Evolutionary conservation across 768 basidiomycete species (phyloP), one percentile per base, ranked within the genome.

Genomic region (Goffeauzyma gilvescens): DNA sequence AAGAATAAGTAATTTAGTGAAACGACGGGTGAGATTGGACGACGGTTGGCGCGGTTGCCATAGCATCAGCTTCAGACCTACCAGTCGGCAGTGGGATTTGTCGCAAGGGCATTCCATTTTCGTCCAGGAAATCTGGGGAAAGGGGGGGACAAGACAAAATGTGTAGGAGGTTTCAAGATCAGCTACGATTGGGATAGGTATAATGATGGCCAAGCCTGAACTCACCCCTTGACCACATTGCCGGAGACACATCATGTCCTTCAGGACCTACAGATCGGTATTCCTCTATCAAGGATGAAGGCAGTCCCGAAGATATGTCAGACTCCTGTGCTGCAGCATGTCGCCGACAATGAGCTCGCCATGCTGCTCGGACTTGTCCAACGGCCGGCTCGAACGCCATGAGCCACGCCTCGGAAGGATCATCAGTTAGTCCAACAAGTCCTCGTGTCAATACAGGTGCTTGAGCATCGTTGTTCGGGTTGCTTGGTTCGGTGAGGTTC

Each of bases 361-460:
- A 47, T 2, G 33, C 39, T 2, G 33, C 41, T 2, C 35, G 20
- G 15, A 47, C 42, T 30, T 47, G 46, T 13, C 32, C 28, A 10
- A 47, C 30, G 10, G 46, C 46, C 15, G 46, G 46, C 21, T 47
- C 46, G 23, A 37, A 47, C 12, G 32, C 25, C 23, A 30, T 42
- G 5, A 47, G 35, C 46, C 46, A 47, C 21, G 44, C 36, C 14
- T 22, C 26, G 15, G 37, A 25, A 15, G 38, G 18, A 25, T 38
- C 37, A 27, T n/a, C n/a, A n/a, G n/a, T n/a, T n/a, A n/a, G n/a
- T n/a, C n/a, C n/a, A n/a, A n/a, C n/a, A n/a, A n/a, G n/a, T n/a
- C n/a, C 12, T 22, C 13, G 24, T 30, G 20, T 18, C 39, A 6
- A 25, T 30, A 20, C 26, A n/a, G 25, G 15, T 41, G 10, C n/a